These are phyloP conservation scores for Pontederia crassipes DNA, from an alignment of 176 grass and related monocot genomes.

Conservation along the genomic window DNA sequence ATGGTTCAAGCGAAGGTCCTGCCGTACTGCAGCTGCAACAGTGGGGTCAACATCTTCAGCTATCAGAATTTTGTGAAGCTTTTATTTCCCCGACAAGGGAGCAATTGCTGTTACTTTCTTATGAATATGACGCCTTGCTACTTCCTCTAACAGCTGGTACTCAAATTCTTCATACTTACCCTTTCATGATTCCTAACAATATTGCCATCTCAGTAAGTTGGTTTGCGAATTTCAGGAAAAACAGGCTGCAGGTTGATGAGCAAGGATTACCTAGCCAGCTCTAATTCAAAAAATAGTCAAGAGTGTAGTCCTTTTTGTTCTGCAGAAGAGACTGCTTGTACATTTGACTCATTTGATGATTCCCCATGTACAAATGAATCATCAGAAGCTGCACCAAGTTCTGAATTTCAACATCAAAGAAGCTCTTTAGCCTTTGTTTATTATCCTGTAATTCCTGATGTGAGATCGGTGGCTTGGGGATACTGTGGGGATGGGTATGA, in stretches of 20 bases:
- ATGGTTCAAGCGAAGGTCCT: slow-evolving; percentile 49
- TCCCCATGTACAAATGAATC: slow-evolving; percentile 1
- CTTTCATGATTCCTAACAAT: neutral
- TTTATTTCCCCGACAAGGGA: slow-evolving; percentile 76
- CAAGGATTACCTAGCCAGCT: neutral
- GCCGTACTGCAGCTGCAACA: slow-evolving; percentile 58
- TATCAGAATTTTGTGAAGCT: slow-evolving; percentile 66
- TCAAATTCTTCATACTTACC: neutral
- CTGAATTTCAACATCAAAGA: slow-evolving; percentile 21
- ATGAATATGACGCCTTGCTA: slow-evolving; percentile 36
- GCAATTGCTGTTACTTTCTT: slow-evolving; percentile 51
- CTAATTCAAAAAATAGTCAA: slow-evolving; percentile 3
- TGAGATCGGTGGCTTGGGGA: slow-evolving; percentile 85
- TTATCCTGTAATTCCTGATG: slow-evolving; percentile 58
- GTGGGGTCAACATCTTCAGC: slow-evolving; percentile 43
- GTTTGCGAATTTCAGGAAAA: slow-evolving; percentile 34
- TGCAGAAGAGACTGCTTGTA: neutral
- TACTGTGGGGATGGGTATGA: slow-evolving; percentile 39
- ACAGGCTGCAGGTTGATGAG: slow-evolving; percentile 23
- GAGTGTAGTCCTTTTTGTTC: neutral
- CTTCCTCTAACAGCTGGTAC: slow-evolving; percentile 38
- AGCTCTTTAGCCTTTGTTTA: slow-evolving; percentile 26
- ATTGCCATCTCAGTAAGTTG: slow-evolving; percentile 17
- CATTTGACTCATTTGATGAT: slow-evolving; percentile 1
- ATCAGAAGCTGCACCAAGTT: slow-evolving; percentile 35